A percentile compares a stretch with the other conserved stretches of the same genome.
These are phyloP conservation scores for Venustampulla echinocandica DNA, from an alignment of 495 filamentous ascomycete genomes.

Conservation along the genomic window DNA sequence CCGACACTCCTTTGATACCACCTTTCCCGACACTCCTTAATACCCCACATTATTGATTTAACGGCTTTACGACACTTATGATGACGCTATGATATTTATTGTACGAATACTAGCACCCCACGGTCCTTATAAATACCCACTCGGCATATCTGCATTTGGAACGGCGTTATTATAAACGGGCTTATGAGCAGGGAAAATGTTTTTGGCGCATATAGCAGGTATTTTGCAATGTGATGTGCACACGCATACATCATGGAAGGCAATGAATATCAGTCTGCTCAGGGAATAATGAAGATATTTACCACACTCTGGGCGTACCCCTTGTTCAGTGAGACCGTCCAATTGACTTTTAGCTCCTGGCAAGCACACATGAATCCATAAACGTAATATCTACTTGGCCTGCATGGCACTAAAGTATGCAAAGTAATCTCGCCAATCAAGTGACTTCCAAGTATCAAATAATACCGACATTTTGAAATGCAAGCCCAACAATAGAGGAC, in stretches of 20 bases:
- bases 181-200: too few relatives aligned
- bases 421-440: too few relatives aligned
- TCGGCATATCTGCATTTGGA: conserved; percentile 19
- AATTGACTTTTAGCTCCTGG: too few relatives aligned
- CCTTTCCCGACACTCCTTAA: conserved; percentile 13
- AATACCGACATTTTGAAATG: too few relatives aligned
- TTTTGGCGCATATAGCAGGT: conserved; percentile 9
- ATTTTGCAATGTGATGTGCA: too few relatives aligned
- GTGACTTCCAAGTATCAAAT: too few relatives aligned
- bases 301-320: too few relatives aligned
- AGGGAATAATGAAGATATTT: conserved; percentile 3
- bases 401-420: too few relatives aligned
- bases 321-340: too few relatives aligned
- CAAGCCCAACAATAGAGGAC: too few relatives aligned
- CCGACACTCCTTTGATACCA: conserved; percentile 14
- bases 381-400: too few relatives aligned
- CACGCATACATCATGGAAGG: not conserved
- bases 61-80: conserved; percentile 20
- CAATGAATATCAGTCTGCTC: conserved; percentile 5
- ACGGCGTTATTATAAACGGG: conserved; percentile 16
- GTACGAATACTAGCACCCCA: conserved; percentile 22
- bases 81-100: conserved; percentile 20
- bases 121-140: conserved; percentile 23
- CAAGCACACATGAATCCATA: too few relatives aligned
- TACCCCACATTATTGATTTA: conserved; percentile 1